A percentile compares a stretch with the other conserved stretches of the same genome.
Conservation (phyloP, 768 basidiomycete genomes). For the Gymnopilus junonius region DNA sequence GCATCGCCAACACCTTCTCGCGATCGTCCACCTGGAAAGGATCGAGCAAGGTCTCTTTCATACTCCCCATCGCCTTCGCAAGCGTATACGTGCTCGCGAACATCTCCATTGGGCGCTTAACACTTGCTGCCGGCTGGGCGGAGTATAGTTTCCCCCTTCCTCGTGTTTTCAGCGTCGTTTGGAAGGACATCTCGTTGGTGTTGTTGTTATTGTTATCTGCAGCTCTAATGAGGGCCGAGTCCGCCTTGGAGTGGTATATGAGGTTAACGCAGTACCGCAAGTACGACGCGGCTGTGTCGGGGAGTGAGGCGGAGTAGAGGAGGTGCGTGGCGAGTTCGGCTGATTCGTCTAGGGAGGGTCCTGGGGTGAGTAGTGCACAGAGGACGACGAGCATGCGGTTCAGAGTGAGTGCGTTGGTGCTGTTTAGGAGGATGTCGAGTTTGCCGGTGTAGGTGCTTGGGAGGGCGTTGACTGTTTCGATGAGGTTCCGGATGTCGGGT, state of each 20-base stretch:
- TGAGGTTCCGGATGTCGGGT: constrained; percentile 38
- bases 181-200: constrained; percentile 40
- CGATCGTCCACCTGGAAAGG: constrained; percentile 43
- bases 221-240: background rate
- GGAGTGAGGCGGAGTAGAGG: constrained; percentile 46
- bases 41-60: constrained; percentile 36
- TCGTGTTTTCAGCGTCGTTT: constrained; percentile 34
- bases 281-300: constrained; percentile 38
- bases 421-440: constrained; percentile 44
- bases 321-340: constrained; percentile 45
- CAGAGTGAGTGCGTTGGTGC: constrained; percentile 37
- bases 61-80: constrained; percentile 31
- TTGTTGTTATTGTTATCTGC: constrained; percentile 17
- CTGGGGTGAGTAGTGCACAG: constrained; percentile 39
- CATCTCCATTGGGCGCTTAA: constrained; percentile 44
- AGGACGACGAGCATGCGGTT: constrained; percentile 47
- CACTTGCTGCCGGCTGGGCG: constrained; percentile 39
- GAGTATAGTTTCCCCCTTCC: constrained; percentile 40
- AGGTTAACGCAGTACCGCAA: constrained; percentile 37
- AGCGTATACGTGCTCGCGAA: constrained; percentile 36
- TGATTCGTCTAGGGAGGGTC: constrained; percentile 44
- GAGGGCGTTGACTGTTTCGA: constrained; percentile 41
- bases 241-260: constrained; percentile 31
- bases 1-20: constrained; percentile 41
- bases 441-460: constrained; percentile 39